Evolutionary conservation across 202 grass and related monocot species (phyloP).

Genomic region (Dendrocalamus latiflorus): DNA sequence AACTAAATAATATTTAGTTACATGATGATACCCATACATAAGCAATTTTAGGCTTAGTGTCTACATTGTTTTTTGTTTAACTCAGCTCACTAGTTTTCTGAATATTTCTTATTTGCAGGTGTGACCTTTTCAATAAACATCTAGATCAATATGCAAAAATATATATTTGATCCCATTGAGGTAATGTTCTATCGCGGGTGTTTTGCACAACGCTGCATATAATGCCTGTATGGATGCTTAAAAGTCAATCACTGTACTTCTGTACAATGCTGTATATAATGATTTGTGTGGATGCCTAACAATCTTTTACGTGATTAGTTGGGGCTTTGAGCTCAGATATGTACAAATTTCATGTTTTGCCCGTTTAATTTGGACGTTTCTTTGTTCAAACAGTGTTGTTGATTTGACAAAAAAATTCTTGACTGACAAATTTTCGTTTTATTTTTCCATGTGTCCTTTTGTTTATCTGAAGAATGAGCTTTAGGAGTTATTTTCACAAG

Average conservation of each 20-base stretch:
- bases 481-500: neutral
- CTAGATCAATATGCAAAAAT: conserved; percentile 88
- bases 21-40: neutral
- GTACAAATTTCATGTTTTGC: neutral
- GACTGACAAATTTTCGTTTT: too few species aligned
- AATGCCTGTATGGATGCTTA: neutral
- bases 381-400: neutral
- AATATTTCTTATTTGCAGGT: conserved; percentile 41
- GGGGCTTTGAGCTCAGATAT: neutral
- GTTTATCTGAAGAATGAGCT: too few species aligned
- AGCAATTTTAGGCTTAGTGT: neutral
- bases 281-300: neutral
- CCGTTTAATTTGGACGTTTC: neutral
- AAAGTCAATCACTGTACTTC: neutral
- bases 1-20: neutral
- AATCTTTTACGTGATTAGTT: neutral
- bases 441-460: too few species aligned
- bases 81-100: neutral
- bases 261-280: neutral
- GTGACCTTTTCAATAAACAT: conserved; percentile 87
- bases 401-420: neutral
- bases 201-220: neutral
- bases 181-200: conserved; percentile 4
- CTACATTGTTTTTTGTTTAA: neutral
- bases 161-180: conserved; percentile 52